Conservation (phyloP, 31 red algal genomes). For the Endocladia muricata region DNA sequence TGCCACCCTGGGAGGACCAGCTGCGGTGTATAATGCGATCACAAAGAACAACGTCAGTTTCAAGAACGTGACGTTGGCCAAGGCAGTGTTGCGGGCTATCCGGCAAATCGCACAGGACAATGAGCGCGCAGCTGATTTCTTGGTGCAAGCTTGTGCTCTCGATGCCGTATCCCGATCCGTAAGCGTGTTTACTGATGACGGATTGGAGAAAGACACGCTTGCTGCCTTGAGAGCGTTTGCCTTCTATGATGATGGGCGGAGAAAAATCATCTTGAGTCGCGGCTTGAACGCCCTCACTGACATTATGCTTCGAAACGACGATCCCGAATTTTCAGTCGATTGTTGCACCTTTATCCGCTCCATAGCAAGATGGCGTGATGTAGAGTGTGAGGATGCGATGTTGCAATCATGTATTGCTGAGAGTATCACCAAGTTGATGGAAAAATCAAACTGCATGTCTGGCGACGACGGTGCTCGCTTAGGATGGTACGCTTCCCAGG, state of each 20-base stretch:
- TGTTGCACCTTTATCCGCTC: constrained; percentile 60
- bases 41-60: constrained; percentile 66
- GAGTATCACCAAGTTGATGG: constrained; percentile 37
- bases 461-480: constrained; percentile 56
- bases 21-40: constrained; percentile 52
- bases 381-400: constrained; percentile 62
- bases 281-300: constrained; percentile 52
- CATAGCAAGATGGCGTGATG: constrained; percentile 57
- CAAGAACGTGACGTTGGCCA: constrained; percentile 45
- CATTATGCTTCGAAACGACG: constrained; percentile 57
- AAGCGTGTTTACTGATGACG: constrained; percentile 56
- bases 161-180: constrained; percentile 56
- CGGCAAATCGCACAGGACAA: constrained; percentile 65
- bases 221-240: constrained; percentile 55
- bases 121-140: constrained; percentile 55
- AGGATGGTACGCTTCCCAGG: constrained; percentile 54
- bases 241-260: constrained; percentile 51
- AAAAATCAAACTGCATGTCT: constrained; percentile 41
- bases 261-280: constrained; percentile 74
- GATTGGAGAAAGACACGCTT: constrained; percentile 60
- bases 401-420: constrained; percentile 60
- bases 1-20: constrained; percentile 60
- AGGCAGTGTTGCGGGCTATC: constrained; percentile 32
- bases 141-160: constrained; percentile 50
- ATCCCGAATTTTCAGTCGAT: constrained; percentile 49